These are phyloP conservation scores for Mycena belliarum DNA, from an alignment of 768 basidiomycete species.

Conservation along the genomic window DNA sequence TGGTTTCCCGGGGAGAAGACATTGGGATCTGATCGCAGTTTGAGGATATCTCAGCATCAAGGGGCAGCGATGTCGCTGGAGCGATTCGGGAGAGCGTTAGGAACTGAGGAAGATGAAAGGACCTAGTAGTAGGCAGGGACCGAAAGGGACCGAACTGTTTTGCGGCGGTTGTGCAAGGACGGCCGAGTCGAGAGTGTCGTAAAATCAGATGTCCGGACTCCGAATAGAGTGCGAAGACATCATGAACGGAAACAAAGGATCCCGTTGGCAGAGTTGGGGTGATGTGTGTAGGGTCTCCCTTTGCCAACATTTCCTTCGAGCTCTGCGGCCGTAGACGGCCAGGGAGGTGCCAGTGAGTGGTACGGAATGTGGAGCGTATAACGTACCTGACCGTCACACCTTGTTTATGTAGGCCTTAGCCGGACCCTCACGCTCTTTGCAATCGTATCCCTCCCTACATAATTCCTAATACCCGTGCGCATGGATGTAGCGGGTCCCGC, in stretches of 20 bases:
- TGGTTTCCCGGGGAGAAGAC: background rate
- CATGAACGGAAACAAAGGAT: background rate
- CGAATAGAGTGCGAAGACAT: background rate
- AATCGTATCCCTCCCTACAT: conserved; percentile 4
- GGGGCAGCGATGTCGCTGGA: background rate
- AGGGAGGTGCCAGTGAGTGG: background rate
- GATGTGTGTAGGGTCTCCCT: background rate
- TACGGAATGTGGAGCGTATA: background rate
- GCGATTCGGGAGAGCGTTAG: background rate
- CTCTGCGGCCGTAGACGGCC: background rate
- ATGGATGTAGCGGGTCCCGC: conserved; percentile 18
- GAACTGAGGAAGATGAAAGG: no score
- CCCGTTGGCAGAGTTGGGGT: background rate
- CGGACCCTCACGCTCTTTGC: conserved; percentile 15
- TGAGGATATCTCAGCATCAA: background rate
- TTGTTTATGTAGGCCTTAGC: background rate
- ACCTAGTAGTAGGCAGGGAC: no score
- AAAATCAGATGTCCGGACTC: no score
- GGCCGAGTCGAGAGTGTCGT: no score
- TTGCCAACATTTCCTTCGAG: background rate
- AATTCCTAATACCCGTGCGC: conserved; percentile 13
- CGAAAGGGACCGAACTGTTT: no score
- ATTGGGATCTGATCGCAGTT: background rate
- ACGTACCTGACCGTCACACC: background rate
- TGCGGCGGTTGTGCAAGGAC: no score